A percentile compares a stretch with the other conserved stretches of the same genome.
Evolutionary conservation across 768 basidiomycete species (phyloP).

Genomic region (Gloeopeniophorella convolvens): DNA sequence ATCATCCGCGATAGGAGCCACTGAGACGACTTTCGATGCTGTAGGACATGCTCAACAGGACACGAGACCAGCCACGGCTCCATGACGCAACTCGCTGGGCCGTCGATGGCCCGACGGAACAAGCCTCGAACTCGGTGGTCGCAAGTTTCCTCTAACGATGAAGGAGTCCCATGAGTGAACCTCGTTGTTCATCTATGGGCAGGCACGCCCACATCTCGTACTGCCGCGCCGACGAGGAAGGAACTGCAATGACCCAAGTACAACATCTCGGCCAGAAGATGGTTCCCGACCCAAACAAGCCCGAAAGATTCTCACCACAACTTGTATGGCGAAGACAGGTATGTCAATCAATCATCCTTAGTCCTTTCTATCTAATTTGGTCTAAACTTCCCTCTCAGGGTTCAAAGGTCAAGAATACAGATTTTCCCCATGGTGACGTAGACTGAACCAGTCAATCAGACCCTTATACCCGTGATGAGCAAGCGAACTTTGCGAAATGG

Average conservation of each 20-base stretch:
- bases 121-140: slow-evolving; percentile 46
- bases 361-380: background rate
- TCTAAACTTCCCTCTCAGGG: slow-evolving; percentile 29
- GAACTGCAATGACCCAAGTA: slow-evolving; percentile 38
- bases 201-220: slow-evolving; percentile 50
- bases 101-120: slow-evolving; percentile 45
- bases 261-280: slow-evolving; percentile 41
- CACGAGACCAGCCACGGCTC: slow-evolving; percentile 60
- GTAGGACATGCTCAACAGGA: slow-evolving; percentile 49
- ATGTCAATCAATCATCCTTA: slow-evolving; percentile 16
- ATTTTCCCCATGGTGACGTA: background rate
- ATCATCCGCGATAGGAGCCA: background rate
- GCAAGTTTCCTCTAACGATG: slow-evolving; percentile 46
- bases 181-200: slow-evolving; percentile 47
- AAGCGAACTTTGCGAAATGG: slow-evolving; percentile 49
- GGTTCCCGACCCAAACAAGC: slow-evolving; percentile 38
- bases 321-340: slow-evolving; percentile 59
- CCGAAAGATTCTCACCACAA: slow-evolving; percentile 52
- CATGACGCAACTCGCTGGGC: slow-evolving; percentile 55
- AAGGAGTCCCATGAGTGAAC: slow-evolving; percentile 55
- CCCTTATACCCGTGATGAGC: slow-evolving; percentile 55
- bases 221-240: slow-evolving; percentile 38
- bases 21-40: background rate
- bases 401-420: slow-evolving; percentile 40
- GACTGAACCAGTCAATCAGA: slow-evolving; percentile 29